Evolutionary conservation across 1,139 yeast genomes (phyloP).

Genomic region (Blastobotrys serpentis): DNA sequence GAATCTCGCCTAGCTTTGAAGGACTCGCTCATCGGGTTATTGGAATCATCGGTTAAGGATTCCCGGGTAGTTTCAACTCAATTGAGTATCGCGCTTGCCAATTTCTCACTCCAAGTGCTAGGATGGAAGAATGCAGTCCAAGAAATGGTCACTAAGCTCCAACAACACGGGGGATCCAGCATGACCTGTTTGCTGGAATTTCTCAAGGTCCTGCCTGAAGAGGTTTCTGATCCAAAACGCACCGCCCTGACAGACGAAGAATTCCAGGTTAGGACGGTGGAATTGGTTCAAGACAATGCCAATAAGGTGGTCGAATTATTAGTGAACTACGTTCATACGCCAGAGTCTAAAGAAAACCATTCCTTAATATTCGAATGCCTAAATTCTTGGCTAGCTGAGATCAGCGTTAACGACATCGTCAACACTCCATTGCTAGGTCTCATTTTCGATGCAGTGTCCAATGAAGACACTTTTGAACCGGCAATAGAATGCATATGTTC

Average conservation of each 20-base stretch:
- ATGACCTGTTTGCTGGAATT: conserved; percentile 64
- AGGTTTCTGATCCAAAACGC: conserved; percentile 71
- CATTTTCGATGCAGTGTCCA: conserved; percentile 64
- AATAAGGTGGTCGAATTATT: conserved; percentile 64
- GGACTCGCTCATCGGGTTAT: conserved; percentile 57
- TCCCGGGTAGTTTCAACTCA: conserved; percentile 70
- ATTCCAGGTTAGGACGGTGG: conserved; percentile 60
- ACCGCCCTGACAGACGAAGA: conserved; percentile 83
- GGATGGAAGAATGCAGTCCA: conserved; percentile 70
- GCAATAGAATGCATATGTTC: conserved; percentile 83
- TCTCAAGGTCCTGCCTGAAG: conserved; percentile 87
- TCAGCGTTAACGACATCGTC: conserved; percentile 55
- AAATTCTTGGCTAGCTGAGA: conserved; percentile 86
- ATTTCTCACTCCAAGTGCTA: conserved; percentile 72
- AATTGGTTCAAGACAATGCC: conserved; percentile 65
- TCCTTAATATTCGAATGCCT: conserved; percentile 66
- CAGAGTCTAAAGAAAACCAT: conserved; percentile 37
- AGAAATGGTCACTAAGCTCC: conserved; percentile 59
- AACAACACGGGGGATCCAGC: conserved; percentile 32
- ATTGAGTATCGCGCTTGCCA: conserved; percentile 75
- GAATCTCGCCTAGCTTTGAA: conserved; percentile 56
- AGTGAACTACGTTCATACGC: conserved; percentile 41
- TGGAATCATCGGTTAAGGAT: conserved; percentile 47
- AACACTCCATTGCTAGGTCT: conserved; percentile 62
- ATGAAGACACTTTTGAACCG: conserved; percentile 75